Base-by-base conservation (phyloP, 1,284 basidiomycete genomes). In the Moesziomyces globuligerus region DNA sequence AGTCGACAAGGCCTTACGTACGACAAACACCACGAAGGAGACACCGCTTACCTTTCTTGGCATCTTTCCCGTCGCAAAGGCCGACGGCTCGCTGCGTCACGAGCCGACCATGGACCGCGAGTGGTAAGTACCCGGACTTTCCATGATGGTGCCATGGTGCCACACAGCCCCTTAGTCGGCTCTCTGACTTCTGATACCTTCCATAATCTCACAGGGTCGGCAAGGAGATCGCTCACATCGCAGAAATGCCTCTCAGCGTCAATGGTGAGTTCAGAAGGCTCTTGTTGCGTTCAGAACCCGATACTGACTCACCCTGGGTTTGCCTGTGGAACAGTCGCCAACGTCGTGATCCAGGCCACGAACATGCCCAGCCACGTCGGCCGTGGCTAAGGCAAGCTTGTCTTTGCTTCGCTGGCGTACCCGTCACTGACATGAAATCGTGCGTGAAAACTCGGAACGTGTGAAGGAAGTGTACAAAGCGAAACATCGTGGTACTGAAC, bases 351-450 rank as follows among this genome's bases (percentile, higher is more conserved):
- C 39, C 65, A 69, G 49, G 73, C 73, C 21, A 66, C 70, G 17
- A 69, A 66, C 53, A 75, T 75, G 73, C 73, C 73, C 11, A 73
- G 70, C 43, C 57, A 68, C 34, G 72, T 75, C 21, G 73, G 73
- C 24, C 67, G 73, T 42, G 73, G 73, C 23, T 75, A 41, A 61
- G 18, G 34, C 18, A 34, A 45, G 9, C 32, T 20, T 7, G 17
- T 15, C 41, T 44, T 41, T 40, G 17, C 28, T 53, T 50, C 48
- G 26, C 32, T 9, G 38, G n/a, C n/a, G n/a, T n/a, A n/a, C n/a
- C n/a, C n/a, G n/a, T n/a, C n/a, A n/a, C n/a, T n/a, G n/a, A n/a
- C n/a, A n/a, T n/a, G n/a, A n/a, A n/a, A n/a, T n/a, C n/a, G n/a
- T n/a, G n/a, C n/a, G n/a, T n/a, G n/a, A n/a, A n/a, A n/a, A n/a